phyloP scores from a whole-genome alignment of 2,329 filamentous ascomycete genomes.

The Talaromyces piceae region DNA sequence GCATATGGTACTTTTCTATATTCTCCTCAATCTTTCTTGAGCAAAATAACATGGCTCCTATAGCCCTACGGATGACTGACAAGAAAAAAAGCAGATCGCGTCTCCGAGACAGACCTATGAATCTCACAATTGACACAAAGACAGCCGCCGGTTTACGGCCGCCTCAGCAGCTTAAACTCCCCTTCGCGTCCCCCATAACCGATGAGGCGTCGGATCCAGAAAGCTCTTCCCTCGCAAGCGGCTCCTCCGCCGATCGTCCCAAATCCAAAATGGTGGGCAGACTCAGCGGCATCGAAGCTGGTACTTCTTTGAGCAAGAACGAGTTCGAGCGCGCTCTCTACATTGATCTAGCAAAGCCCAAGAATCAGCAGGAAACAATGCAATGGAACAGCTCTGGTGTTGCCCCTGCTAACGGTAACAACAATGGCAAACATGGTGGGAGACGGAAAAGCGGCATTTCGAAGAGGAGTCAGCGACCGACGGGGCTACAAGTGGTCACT shows the following conservation, averaged over 20 bases:
- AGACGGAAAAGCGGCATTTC: slow-evolving; percentile 12
- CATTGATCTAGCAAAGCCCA: slow-evolving; percentile 1
- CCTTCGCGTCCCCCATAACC: slow-evolving; percentile 37
- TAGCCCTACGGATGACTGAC: not conserved
- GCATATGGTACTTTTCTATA: not conserved
- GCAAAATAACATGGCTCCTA: slow-evolving; percentile 4
- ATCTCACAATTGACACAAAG: slow-evolving; percentile 18
- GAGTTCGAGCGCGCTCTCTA: slow-evolving; percentile 3
- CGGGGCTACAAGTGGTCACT: slow-evolving; percentile 38
- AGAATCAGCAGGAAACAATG: not conserved
- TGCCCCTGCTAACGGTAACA: not conserved
- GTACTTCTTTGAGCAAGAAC: slow-evolving; percentile 12
- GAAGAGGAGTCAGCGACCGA: slow-evolving; percentile 23
- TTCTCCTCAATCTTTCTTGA: not conserved
- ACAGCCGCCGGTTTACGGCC: slow-evolving; percentile 18
- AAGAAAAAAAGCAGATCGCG: not conserved
- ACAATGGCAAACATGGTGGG: not conserved
- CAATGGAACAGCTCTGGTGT: not conserved
- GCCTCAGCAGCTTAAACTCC: slow-evolving; percentile 29
- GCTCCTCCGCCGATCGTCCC: slow-evolving; percentile 8
- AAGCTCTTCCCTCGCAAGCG: slow-evolving; percentile 25
- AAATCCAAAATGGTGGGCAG: slow-evolving; percentile 7
- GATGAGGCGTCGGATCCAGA: slow-evolving; percentile 35
- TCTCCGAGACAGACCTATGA: slow-evolving; percentile 17
- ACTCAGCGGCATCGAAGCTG: not conserved